Percentiles rank a stretch among this genome's conserved stretches.
phyloP scores from a whole-genome alignment of 2,329 filamentous ascomycete genomes.

The Blumeriella jaapii region DNA sequence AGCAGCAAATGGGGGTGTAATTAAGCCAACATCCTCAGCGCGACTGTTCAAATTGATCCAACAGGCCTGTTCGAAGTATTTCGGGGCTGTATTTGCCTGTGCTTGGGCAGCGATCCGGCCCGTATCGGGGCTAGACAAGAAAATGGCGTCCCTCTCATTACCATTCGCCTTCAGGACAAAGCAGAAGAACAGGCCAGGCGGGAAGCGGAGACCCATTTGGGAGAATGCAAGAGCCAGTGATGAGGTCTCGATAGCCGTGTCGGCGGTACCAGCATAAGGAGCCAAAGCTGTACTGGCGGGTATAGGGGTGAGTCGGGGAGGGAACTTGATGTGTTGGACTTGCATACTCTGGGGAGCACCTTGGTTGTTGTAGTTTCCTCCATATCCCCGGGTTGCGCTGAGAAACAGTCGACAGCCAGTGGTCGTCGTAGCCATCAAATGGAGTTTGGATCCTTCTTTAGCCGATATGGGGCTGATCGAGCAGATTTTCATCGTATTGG shows the following conservation, averaged over 20 bases:
- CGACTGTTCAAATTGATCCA: slow-evolving; percentile 66
- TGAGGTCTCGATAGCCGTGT: slow-evolving; percentile 26
- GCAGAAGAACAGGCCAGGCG: slow-evolving; percentile 85
- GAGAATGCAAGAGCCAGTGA: slow-evolving; percentile 39
- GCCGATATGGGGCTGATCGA: slow-evolving; percentile 77
- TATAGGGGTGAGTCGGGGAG: slow-evolving; percentile 41
- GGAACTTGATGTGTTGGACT: slow-evolving; percentile 92
- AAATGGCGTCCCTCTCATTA: slow-evolving; percentile 55
- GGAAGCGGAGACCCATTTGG: slow-evolving; percentile 48
- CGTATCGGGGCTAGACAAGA: slow-evolving; percentile 78
- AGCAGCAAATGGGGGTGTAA: slow-evolving; percentile 62
- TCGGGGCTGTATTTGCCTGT: slow-evolving; percentile 28
- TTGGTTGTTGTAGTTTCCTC: slow-evolving; percentile 45
- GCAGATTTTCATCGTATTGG: slow-evolving; percentile 60
- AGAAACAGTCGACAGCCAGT: slow-evolving; percentile 88
- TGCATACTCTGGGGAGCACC: slow-evolving; percentile 85
- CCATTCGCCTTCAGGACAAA: slow-evolving; percentile 56
- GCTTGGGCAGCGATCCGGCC: slow-evolving; percentile 60
- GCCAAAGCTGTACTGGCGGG: slow-evolving; percentile 19
- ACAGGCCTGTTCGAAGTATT: slow-evolving; percentile 66
- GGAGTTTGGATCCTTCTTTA: slow-evolving; percentile 68
- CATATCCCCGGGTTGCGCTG: slow-evolving; percentile 70
- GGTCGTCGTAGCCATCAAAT: slow-evolving; percentile 80
- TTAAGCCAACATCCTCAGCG: slow-evolving; percentile 67
- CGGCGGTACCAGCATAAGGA: slow-evolving; percentile 13